Conservation (phyloP, 176 grass and related monocot genomes). For the Rhynchospora tenuis region DNA sequence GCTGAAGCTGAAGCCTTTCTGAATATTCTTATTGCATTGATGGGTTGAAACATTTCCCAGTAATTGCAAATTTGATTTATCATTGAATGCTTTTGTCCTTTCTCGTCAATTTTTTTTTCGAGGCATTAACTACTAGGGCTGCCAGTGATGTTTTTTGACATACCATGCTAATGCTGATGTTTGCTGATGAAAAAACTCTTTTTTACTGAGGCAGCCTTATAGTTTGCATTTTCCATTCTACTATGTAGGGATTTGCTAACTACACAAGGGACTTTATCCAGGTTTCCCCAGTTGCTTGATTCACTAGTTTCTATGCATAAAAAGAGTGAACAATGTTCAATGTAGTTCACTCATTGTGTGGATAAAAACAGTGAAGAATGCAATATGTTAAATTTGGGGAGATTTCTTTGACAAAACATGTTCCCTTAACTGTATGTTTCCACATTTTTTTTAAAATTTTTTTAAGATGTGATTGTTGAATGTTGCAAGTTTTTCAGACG, state of each 20-base stretch:
- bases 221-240: not conserved
- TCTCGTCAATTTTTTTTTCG: not conserved
- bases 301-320: too few relatives aligned
- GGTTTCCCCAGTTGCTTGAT: too few relatives aligned
- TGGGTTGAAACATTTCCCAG: not conserved
- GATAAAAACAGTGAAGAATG: too few relatives aligned
- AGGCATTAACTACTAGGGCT: conserved; percentile 22
- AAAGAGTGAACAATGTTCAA: too few relatives aligned
- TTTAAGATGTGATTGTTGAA: not conserved
- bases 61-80: not conserved
- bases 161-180: conserved; percentile 87
- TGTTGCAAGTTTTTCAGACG: not conserved
- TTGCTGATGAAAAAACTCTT: conserved; percentile 36
- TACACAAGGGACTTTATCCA: too few relatives aligned
- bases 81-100: not conserved
- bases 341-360: too few relatives aligned
- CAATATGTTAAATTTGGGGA: too few relatives aligned
- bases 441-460: not conserved
- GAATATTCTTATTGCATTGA: not conserved
- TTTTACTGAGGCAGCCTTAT: conserved; percentile 52
- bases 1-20: not conserved
- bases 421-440: not conserved
- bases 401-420: too few relatives aligned
- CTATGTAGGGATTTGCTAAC: too few relatives aligned
- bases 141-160: conserved; percentile 58